phyloP scores from a whole-genome alignment of 805 yeast genomes.

The Barnettozyma californica region DNA sequence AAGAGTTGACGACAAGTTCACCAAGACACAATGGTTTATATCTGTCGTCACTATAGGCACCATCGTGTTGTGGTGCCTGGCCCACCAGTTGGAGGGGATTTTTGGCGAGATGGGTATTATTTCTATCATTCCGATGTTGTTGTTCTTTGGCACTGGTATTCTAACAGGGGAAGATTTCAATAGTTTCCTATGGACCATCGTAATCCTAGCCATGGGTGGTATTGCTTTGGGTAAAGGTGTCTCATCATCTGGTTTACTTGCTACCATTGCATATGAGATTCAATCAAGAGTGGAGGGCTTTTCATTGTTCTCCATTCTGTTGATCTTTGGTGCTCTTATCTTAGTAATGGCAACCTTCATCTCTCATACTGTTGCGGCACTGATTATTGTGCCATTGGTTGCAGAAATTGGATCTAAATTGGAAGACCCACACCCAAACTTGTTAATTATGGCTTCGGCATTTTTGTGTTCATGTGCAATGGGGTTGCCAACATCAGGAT shows the following conservation, averaged over 20 bases:
- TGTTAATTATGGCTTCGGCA: constrained; percentile 62
- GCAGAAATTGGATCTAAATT: constrained; percentile 79
- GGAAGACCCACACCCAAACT: constrained; percentile 75
- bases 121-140: constrained; percentile 82
- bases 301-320: constrained; percentile 65
- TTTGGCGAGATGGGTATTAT: constrained; percentile 98
- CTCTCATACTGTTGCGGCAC: constrained; percentile 94
- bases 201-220: constrained; percentile 96
- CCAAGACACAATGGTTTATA: constrained; percentile 71
- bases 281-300: constrained; percentile 61
- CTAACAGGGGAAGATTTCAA: constrained; percentile 87
- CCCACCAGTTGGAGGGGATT: constrained; percentile 61
- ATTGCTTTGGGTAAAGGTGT: constrained; percentile 94
- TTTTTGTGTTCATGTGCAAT: constrained; percentile 87
- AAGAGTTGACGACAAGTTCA: constrained; percentile 59
- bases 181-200: constrained; percentile 95
- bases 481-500: constrained; percentile 97
- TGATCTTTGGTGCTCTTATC: constrained; percentile 78
- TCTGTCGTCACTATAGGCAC: constrained; percentile 62
- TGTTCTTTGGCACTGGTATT: constrained; percentile 89
- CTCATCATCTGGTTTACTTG: constrained; percentile 79
- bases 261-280: constrained; percentile 68
- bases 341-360: constrained; percentile 89
- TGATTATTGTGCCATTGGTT: constrained; percentile 86
- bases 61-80: constrained; percentile 84